phyloP scores from a whole-genome alignment of 2,329 filamentous ascomycete species.

The Cytospora leucostoma region DNA sequence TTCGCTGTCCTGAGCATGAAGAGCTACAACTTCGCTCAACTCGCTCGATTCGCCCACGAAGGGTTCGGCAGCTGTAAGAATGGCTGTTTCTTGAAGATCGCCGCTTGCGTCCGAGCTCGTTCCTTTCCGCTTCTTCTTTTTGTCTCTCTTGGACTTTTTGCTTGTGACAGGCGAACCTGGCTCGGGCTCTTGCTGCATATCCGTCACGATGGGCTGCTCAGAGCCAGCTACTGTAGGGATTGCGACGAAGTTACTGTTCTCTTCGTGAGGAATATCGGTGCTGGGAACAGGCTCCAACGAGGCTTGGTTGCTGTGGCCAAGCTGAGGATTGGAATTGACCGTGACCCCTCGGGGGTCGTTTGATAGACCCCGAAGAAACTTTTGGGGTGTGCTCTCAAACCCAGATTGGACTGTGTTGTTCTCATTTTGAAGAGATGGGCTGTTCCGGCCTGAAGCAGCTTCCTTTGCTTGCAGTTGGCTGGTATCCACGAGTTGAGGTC shows the following conservation, averaged over 20 bases:
- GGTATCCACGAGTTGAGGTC: not conserved
- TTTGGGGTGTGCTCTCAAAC: not conserved
- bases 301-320: not conserved
- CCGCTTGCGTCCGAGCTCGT: slow-evolving; percentile 15
- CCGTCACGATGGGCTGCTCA: slow-evolving; percentile 2
- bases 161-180: slow-evolving; percentile 28
- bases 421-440: not conserved
- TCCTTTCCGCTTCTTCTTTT: slow-evolving; percentile 29
- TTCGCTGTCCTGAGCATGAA: not conserved
- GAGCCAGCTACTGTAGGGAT: not conserved
- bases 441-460: not conserved
- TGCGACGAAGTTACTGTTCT: not conserved
- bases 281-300: not conserved
- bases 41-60: not conserved
- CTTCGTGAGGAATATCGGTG: slow-evolving; percentile 1
- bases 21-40: not conserved
- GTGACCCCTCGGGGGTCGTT: not conserved
- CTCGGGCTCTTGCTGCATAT: slow-evolving; percentile 28
- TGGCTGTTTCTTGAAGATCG: slow-evolving; percentile 7
- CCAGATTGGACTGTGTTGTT: not conserved
- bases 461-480: not conserved
- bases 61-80: slow-evolving; percentile 6
- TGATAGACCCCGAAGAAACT: not conserved
- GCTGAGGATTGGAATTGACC: not conserved
- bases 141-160: slow-evolving; percentile 41